Percentiles rank a stretch among this genome's conserved stretches.
These are phyloP conservation scores for Aeschynomene evenia DNA, from an alignment of 306 rosid genomes.

Conservation along the genomic window DNA sequence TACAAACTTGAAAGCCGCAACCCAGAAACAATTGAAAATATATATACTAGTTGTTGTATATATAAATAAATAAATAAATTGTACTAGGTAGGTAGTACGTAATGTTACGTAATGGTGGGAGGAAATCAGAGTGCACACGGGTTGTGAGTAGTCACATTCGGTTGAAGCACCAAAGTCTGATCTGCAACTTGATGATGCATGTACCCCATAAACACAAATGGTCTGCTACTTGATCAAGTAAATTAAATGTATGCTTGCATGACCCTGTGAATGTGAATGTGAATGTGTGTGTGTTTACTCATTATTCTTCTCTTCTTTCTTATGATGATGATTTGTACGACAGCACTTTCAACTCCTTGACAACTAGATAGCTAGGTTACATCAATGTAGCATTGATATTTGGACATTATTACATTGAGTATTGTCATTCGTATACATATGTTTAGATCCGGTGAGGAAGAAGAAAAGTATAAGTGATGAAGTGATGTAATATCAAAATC, in stretches of 20 bases:
- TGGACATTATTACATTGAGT: too few relatives aligned
- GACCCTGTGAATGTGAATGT: too few relatives aligned
- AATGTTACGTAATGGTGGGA: slow-evolving; percentile 17
- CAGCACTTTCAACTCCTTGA: neutral
- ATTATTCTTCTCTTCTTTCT: neutral
- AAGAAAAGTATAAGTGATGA: too few relatives aligned
- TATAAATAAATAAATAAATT: too few relatives aligned
- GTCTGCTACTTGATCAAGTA: neutral
- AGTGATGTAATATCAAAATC: too few relatives aligned
- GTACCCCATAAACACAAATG: slow-evolving; percentile 23
- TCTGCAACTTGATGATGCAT: neutral
- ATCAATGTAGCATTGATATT: too few relatives aligned
- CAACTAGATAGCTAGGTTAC: neutral
- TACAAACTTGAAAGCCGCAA: too few relatives aligned
- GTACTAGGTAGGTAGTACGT: neutral
- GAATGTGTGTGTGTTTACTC: too few relatives aligned
- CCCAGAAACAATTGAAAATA: too few relatives aligned
- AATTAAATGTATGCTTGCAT: too few relatives aligned
- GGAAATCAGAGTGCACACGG: slow-evolving; percentile 3
- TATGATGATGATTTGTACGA: neutral
- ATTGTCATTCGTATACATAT: too few relatives aligned
- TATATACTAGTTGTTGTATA: neutral
- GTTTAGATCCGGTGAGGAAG: too few relatives aligned
- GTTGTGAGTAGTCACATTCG: neutral
- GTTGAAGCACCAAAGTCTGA: slow-evolving; percentile 21